Evolutionary conservation across 2,329 filamentous ascomycete genomes (phyloP), one percentile per base, ranked within the genome.

Genomic region (Fusarium pilosicola): DNA sequence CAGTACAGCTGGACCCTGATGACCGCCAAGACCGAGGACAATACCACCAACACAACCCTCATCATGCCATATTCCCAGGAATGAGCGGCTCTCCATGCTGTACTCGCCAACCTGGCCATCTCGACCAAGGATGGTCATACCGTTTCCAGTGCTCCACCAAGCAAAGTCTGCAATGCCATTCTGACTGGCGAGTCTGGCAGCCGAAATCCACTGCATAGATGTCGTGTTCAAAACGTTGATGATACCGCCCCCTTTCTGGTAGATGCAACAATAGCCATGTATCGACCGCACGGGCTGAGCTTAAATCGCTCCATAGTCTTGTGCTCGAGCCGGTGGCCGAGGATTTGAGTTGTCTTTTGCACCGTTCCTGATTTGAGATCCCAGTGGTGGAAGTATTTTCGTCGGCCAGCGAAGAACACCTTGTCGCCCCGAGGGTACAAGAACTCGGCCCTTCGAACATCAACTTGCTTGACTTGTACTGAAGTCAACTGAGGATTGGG

Each of bases 351-450:
- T 49, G 97, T 89, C 83, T 97, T 97, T 78, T 96, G 93, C 55
- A 99, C 91, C 18, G 87, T 86, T 48, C 96, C 96, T 1, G 92
- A 92, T 48, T 92, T 86, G 30, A 99, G 88, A 78, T 98, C 92
- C 96, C 96, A 99, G 74, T 93, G 91, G 83, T 98, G 96, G 83
- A 98, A 98, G 85, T 95, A 98, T 72, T 91, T 91, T 56, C 96
- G 90, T 41, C 96, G 92, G 42, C 95, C 95, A 24, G 95, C 93
- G 68, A 98, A 93, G 82, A 97, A 94, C 74, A 99, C 93, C 76
- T 92, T 92, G 71, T 93, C 91, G 72, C 93, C 94, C 22, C 85
- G 84, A 9, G 92, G 90, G 32, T 88, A 89, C 65, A 95, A 86
- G 82, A 99, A 98, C 42, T 93, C 89, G 12, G 95, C 94, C 17